phyloP scores from a whole-genome alignment of 176 grass and related monocot species.

The Oryza punctata region DNA sequence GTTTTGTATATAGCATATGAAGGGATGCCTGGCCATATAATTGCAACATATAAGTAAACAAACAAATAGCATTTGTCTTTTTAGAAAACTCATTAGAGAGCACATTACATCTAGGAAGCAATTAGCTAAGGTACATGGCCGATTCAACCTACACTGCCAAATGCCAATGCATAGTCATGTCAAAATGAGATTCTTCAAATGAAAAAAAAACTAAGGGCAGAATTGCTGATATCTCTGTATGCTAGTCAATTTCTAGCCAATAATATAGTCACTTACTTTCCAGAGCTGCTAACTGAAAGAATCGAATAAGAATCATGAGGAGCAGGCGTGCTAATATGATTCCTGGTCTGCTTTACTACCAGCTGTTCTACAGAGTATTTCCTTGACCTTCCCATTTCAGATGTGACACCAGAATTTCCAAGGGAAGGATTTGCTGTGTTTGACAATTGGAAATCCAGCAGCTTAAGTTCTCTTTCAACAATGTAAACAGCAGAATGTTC shows the following conservation, averaged over 20 bases:
- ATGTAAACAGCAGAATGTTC: constrained; percentile 94
- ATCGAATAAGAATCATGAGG: constrained; percentile 92
- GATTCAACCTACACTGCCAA: too few species aligned
- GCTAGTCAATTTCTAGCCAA: not conserved
- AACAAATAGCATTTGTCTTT: constrained; percentile 23
- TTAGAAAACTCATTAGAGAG: constrained; percentile 25
- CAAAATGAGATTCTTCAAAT: constrained; percentile 14
- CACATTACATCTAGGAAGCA: not conserved
- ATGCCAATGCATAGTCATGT: too few species aligned
- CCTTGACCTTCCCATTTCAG: constrained; percentile 65
- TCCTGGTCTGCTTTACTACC: constrained; percentile 90
- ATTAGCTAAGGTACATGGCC: constrained; percentile 8
- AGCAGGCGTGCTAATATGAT: constrained; percentile 92
- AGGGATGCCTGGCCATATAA: constrained; percentile 91
- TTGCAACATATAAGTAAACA: constrained; percentile 81
- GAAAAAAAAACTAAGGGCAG: constrained; percentile 8
- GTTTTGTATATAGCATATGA: constrained; percentile 89
- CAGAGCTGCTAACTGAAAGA: constrained; percentile 86
- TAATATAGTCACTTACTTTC: constrained; percentile 70
- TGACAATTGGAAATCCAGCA: constrained; percentile 91
- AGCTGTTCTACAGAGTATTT: constrained; percentile 67
- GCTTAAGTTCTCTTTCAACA: constrained; percentile 95
- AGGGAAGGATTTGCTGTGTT: constrained; percentile 84
- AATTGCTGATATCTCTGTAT: not conserved
- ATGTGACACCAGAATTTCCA: constrained; percentile 45